A percentile compares a stretch with the other conserved stretches of the same genome.
Conservation (phyloP, 139 green algal genomes). For the Spirogloea muscicola region DNA sequence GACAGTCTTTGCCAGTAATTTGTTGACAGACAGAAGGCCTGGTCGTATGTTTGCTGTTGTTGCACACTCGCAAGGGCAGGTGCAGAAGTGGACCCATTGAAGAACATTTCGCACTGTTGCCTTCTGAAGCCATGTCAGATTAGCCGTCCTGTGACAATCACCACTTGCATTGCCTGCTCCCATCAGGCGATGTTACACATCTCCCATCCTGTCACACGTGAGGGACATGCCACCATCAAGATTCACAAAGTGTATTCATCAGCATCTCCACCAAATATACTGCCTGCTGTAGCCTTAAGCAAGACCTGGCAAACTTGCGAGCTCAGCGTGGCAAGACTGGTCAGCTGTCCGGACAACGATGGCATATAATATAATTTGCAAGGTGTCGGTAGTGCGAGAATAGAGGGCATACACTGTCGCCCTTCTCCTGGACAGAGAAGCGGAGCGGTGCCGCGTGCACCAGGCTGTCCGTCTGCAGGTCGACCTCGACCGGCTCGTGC, state of each 20-base stretch:
- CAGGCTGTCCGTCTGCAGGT: conserved; percentile 10
- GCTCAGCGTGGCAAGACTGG: no score
- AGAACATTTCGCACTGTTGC: no score
- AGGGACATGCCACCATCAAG: background rate
- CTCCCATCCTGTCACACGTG: background rate
- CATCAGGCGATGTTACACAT: conserved; percentile 5
- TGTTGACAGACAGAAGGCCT: no score
- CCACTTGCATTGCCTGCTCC: background rate
- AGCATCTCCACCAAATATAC: background rate
- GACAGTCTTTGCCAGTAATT: no score
- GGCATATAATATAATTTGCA: background rate
- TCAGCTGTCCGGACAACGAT: no score
- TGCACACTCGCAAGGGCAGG: no score
- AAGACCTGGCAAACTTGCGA: background rate
- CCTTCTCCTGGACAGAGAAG: conserved; percentile 4
- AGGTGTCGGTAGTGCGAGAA: background rate
- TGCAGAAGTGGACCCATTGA: no score
- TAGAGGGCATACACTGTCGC: background rate
- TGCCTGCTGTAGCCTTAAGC: background rate
- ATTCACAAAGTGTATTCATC: no score
- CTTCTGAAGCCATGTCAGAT: no score
- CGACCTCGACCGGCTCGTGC: conserved; percentile 16
- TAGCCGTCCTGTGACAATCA: no score
- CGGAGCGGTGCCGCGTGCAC: conserved; percentile 16
- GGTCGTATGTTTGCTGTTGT: no score